Conservation (phyloP, 805 yeast genomes). For the Cyberlindnera veronae region DNA sequence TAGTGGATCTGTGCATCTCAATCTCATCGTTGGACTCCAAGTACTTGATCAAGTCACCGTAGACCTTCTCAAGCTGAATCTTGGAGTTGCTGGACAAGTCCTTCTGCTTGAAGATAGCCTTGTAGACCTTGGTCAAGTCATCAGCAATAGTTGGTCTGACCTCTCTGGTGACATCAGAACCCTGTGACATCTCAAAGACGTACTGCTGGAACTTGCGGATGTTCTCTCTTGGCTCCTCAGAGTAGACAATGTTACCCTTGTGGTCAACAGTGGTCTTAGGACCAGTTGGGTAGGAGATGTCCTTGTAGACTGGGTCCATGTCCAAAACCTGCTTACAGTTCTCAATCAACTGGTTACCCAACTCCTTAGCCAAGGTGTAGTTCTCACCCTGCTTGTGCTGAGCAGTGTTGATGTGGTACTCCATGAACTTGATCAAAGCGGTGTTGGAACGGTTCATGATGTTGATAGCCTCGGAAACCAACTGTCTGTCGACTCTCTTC, state of each 20-base stretch:
- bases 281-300: conserved; percentile 90
- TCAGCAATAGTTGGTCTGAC: conserved; percentile 77
- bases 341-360: conserved; percentile 92
- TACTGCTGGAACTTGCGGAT: conserved; percentile 94
- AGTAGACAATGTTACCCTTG: conserved; percentile 82
- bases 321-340: conserved; percentile 86
- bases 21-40: conserved; percentile 69
- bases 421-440: conserved; percentile 92
- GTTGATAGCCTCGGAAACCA: conserved; percentile 92
- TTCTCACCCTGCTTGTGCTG: conserved; percentile 82
- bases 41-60: conserved; percentile 65
- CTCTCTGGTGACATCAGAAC: conserved; percentile 76
- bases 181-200: conserved; percentile 94
- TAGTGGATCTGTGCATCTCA: conserved; percentile 61
- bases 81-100: conserved; percentile 56
- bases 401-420: conserved; percentile 66
- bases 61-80: conserved; percentile 66
- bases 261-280: conserved; percentile 87
- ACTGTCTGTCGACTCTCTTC: conserved; percentile 89
- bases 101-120: conserved; percentile 75
- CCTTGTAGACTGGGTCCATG: conserved; percentile 90
- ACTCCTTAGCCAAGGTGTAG: conserved; percentile 80
- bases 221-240: conserved; percentile 83
- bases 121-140: conserved; percentile 79
- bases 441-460: conserved; percentile 98